These are phyloP conservation scores for Exophiala bonariae DNA, from an alignment of 2,329 filamentous ascomycete species.

Conservation along the genomic window DNA sequence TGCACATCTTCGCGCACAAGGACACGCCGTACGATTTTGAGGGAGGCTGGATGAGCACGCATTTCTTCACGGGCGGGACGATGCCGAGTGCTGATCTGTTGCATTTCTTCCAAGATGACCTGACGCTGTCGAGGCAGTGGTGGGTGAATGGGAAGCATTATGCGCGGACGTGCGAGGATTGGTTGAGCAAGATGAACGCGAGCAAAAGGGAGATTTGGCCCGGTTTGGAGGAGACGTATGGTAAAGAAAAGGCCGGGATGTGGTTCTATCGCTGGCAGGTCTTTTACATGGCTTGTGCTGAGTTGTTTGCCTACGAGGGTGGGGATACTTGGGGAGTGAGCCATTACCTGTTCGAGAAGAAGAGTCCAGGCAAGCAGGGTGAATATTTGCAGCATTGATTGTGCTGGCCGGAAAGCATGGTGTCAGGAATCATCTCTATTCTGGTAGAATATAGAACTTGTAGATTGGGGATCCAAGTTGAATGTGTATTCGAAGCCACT, in stretches of 20 bases:
- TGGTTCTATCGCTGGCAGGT: constrained; percentile 74
- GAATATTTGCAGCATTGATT: background rate
- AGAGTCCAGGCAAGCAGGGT: background rate
- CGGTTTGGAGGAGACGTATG: constrained; percentile 65
- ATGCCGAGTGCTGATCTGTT: constrained; percentile 69
- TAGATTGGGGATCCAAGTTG: no score
- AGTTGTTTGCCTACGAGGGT: constrained; percentile 65
- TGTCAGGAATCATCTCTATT: no score
- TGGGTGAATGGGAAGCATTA: constrained; percentile 71
- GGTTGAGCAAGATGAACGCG: constrained; percentile 34
- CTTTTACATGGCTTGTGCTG: constrained; percentile 70
- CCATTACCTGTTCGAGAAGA: constrained; percentile 67
- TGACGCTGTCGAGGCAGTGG: constrained; percentile 64
- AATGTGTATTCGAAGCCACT: no score
- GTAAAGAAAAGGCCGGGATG: constrained; percentile 56
- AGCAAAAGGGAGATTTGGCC: constrained; percentile 65
- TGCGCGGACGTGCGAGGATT: constrained; percentile 65
- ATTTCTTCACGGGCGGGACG: constrained; percentile 73
- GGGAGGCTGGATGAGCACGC: constrained; percentile 70
- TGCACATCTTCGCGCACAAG: constrained; percentile 67
- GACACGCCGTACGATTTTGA: constrained; percentile 70
- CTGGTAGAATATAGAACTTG: no score
- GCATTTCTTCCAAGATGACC: constrained; percentile 65
- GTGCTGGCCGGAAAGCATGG: background rate
- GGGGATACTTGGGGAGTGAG: constrained; percentile 69